phyloP scores from a whole-genome alignment of 1,139 yeast species.

The Zygosaccharomyces sapae region DNA sequence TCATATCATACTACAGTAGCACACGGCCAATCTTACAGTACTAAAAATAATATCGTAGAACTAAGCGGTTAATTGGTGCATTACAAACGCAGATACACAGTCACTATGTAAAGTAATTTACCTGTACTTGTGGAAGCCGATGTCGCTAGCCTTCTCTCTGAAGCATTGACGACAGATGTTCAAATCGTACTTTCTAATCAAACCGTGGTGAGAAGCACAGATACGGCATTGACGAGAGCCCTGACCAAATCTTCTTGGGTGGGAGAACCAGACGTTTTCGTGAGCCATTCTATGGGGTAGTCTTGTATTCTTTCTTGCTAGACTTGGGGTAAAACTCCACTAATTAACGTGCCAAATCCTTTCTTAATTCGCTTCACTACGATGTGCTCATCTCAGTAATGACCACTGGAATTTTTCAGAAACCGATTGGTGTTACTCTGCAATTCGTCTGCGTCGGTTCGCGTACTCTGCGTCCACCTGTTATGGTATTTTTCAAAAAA shows the following conservation, averaged over 20 bases:
- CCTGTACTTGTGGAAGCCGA: constrained; percentile 99
- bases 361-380: not conserved
- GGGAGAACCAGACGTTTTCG: constrained; percentile 99
- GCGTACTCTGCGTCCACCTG: not conserved
- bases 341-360: constrained; percentile 1
- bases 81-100: constrained; percentile 6
- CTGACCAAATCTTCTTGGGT: constrained; percentile 99
- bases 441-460: constrained; percentile 2
- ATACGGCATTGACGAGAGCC: constrained; percentile 99
- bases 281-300: constrained; percentile 78
- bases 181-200: constrained; percentile 99
- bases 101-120: constrained; percentile 41
- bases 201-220: constrained; percentile 98
- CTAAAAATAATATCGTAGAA: not conserved
- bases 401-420: constrained; percentile 1
- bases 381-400: not conserved
- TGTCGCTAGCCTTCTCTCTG: constrained; percentile 99
- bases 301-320: constrained; percentile 8
- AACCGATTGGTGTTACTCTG: constrained; percentile 2
- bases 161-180: constrained; percentile 99
- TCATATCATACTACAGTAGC: not conserved
- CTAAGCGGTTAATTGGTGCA: constrained; percentile 11
- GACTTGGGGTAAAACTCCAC: constrained; percentile 1
- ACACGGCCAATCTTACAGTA: too few species aligned
- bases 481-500: not conserved